Evolutionary conservation across 345 rosid genomes (phyloP).

Genomic region (Murraya koenigii): DNA sequence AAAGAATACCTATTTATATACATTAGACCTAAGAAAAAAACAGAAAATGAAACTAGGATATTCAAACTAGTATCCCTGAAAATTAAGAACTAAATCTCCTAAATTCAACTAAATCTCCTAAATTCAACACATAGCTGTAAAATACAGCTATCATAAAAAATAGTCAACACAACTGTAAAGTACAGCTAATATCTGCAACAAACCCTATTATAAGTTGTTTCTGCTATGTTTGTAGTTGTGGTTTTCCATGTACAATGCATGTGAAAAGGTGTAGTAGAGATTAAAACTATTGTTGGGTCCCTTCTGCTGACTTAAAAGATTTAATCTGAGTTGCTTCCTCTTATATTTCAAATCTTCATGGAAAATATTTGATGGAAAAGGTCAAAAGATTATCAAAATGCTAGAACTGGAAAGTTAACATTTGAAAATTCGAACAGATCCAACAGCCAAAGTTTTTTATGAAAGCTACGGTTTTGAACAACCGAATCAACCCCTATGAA

Average conservation of each 20-base stretch:
- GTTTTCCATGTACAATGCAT: neutral
- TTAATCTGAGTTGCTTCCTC: neutral
- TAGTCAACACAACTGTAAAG: too few relatives aligned
- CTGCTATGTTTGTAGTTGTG: neutral
- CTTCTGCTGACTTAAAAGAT: neutral
- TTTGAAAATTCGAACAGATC: neutral
- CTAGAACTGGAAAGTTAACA: neutral
- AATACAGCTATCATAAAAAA: too few relatives aligned
- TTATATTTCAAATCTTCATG: neutral
- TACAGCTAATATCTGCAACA: too few relatives aligned
- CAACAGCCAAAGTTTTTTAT: neutral
- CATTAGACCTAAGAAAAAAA: too few relatives aligned
- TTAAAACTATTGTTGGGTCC: neutral
- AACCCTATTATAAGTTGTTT: neutral
- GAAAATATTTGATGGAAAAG: neutral
- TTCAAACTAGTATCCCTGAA: too few relatives aligned
- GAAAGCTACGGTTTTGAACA: neutral
- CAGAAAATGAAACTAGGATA: too few relatives aligned
- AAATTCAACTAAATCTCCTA: too few relatives aligned
- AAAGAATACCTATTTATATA: too few relatives aligned
- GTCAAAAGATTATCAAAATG: neutral
- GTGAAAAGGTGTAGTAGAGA: neutral
- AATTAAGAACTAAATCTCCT: too few relatives aligned
- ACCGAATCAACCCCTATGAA: neutral
- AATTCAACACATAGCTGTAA: too few relatives aligned